These are phyloP conservation scores for Yamadazyma tumulicola DNA, from an alignment of 805 yeast species.

Conservation along the genomic window DNA sequence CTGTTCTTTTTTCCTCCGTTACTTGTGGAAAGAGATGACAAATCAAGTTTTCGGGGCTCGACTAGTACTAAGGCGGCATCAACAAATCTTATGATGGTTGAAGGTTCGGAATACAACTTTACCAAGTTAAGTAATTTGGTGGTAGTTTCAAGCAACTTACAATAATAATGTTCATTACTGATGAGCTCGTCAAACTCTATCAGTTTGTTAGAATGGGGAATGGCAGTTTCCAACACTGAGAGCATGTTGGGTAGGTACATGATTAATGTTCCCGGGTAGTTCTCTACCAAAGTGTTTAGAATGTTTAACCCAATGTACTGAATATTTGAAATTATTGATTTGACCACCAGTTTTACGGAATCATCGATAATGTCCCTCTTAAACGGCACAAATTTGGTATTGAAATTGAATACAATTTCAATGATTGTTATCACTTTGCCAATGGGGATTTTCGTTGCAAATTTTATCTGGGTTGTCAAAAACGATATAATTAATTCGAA, in stretches of 20 bases:
- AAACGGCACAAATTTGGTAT: constrained; percentile 51
- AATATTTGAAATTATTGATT: constrained; percentile 39
- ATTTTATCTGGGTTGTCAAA: constrained; percentile 49
- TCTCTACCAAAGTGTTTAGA: constrained; percentile 31
- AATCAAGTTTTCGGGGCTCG: constrained; percentile 29
- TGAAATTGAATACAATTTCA: constrained; percentile 55
- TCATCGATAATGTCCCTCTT: constrained; percentile 59
- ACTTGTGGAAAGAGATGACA: constrained; percentile 7
- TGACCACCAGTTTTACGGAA: constrained; percentile 42
- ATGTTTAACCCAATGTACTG: constrained; percentile 46
- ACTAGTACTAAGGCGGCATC: constrained; percentile 49
- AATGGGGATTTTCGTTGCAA: constrained; percentile 58
- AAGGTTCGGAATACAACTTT: constrained; percentile 44
- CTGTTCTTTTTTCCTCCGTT: constrained; percentile 34
- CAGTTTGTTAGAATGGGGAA: constrained; percentile 48
- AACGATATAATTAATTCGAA: constrained; percentile 38
- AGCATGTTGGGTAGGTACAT: constrained; percentile 52
- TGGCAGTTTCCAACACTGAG: constrained; percentile 51
- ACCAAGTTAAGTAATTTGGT: constrained; percentile 29
- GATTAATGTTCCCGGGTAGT: constrained; percentile 36
- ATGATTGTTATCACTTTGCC: constrained; percentile 51
- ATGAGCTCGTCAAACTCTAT: constrained; percentile 30
- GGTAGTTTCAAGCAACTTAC: constrained; percentile 31
- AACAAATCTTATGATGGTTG: constrained; percentile 51
- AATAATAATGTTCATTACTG: constrained; percentile 36